Conservation (phyloP, 768 basidiomycete genomes). For the Cystobasidium tubakii region DNA sequence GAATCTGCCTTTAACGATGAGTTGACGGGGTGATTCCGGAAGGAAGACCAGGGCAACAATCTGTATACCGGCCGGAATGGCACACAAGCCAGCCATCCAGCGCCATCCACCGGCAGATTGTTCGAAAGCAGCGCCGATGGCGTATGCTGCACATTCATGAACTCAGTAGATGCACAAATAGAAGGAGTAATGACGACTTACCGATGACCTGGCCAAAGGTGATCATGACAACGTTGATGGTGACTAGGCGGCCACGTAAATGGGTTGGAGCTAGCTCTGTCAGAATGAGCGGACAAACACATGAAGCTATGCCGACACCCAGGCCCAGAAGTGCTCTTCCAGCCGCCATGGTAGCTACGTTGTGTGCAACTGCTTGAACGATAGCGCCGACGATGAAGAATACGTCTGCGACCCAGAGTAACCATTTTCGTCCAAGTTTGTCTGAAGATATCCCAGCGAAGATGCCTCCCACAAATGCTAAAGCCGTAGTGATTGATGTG, state of each 20-base stretch:
- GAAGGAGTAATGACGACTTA: neutral
- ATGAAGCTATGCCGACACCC: slow-evolving; percentile 55
- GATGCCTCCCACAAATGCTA: slow-evolving; percentile 69
- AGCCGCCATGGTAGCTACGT: slow-evolving; percentile 67
- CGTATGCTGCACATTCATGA: slow-evolving; percentile 57
- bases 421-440: slow-evolving; percentile 62
- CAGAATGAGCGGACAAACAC: slow-evolving; percentile 73
- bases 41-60: slow-evolving; percentile 60
- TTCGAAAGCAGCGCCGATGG: slow-evolving; percentile 49
- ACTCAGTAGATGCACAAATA: neutral
- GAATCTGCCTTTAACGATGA: slow-evolving; percentile 58
- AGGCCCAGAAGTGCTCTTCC: slow-evolving; percentile 66
- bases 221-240: slow-evolving; percentile 74
- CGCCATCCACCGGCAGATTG: slow-evolving; percentile 63
- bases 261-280: slow-evolving; percentile 73
- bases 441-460: slow-evolving; percentile 65
- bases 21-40: slow-evolving; percentile 71
- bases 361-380: slow-evolving; percentile 63
- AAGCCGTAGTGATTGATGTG: slow-evolving; percentile 70
- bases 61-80: slow-evolving; percentile 64
- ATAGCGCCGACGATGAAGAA: slow-evolving; percentile 72
- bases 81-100: slow-evolving; percentile 75
- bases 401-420: slow-evolving; percentile 63
- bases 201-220: slow-evolving; percentile 69
- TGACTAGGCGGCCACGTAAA: slow-evolving; percentile 68